Evolutionary conservation across 2,329 filamentous ascomycete species (phyloP).

Genomic region (Xylaria sp.): DNA sequence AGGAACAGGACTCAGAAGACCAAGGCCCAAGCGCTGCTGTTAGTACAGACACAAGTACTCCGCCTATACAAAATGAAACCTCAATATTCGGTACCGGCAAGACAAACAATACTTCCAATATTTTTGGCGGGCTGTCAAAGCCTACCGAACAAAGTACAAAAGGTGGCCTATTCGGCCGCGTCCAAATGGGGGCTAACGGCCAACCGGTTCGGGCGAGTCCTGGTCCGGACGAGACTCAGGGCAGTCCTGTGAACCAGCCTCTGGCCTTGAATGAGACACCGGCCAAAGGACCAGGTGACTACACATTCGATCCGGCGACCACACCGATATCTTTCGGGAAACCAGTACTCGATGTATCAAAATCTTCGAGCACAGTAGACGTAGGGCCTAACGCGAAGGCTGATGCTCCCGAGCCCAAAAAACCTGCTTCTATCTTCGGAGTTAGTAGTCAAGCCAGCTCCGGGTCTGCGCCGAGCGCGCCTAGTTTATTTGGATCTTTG

Average conservation of each 20-base stretch:
- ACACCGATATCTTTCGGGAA: constrained; percentile 47
- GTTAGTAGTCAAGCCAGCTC: constrained; percentile 23
- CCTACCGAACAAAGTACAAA: constrained; percentile 39
- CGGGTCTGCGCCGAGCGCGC: constrained; percentile 22
- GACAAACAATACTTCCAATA: constrained; percentile 35
- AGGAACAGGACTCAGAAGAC: constrained; percentile 55
- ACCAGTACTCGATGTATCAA: constrained; percentile 23
- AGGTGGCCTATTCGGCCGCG: constrained; percentile 48
- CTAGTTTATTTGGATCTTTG: constrained; percentile 40
- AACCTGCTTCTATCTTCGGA: constrained; percentile 39
- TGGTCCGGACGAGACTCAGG: constrained; percentile 36
- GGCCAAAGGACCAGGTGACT: constrained; percentile 47
- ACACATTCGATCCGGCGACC: constrained; percentile 48
- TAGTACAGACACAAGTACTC: constrained; percentile 55
- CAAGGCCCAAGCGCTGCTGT: constrained; percentile 56
- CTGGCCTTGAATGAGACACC: constrained; percentile 38
- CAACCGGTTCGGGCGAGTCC: constrained; percentile 46
- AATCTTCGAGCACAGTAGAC: constrained; percentile 9
- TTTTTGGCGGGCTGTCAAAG: constrained; percentile 40
- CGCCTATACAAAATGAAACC: constrained; percentile 50
- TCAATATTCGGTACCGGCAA: constrained; percentile 49
- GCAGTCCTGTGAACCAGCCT: constrained; percentile 29
- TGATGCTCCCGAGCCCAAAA: constrained; percentile 44
- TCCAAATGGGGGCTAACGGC: constrained; percentile 48
- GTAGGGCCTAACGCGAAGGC: constrained; percentile 42